phyloP scores from a whole-genome alignment of 2,329 filamentous ascomycete genomes.

The Peltaster fructicola region DNA sequence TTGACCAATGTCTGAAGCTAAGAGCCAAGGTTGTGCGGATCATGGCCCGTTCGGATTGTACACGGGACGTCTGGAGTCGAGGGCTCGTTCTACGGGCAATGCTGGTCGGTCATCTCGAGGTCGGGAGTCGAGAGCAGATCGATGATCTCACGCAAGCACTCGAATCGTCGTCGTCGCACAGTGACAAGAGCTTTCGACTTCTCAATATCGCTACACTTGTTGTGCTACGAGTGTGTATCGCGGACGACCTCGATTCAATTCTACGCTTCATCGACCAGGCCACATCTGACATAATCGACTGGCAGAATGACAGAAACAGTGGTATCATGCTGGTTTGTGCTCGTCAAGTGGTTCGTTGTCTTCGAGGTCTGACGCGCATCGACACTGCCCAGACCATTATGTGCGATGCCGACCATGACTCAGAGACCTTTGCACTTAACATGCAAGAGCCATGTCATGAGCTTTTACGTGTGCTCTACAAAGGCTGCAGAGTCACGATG shows the following conservation, averaged over 20 bases:
- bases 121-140: conserved; percentile 40
- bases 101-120: conserved; percentile 53
- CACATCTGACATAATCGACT: conserved; percentile 57
- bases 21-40: conserved; percentile 45
- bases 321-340: conserved; percentile 50
- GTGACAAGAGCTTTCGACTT: conserved; percentile 55
- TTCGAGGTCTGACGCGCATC: conserved; percentile 54
- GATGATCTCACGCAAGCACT: conserved; percentile 46
- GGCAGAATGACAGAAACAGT: conserved; percentile 53
- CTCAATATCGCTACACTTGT: conserved; percentile 52
- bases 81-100: conserved; percentile 52
- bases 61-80: conserved; percentile 47
- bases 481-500: conserved; percentile 32
- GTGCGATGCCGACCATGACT: conserved; percentile 49
- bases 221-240: conserved; percentile 50
- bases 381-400: conserved; percentile 39
- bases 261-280: conserved; percentile 53
- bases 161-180: conserved; percentile 47
- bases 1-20: conserved; percentile 48
- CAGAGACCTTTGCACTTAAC: conserved; percentile 35
- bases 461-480: conserved; percentile 51
- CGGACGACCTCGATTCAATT: conserved; percentile 50
- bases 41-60: conserved; percentile 43
- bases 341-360: conserved; percentile 47
- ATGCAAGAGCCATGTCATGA: conserved; percentile 33